Conservation (phyloP, 768 basidiomycete species). For the Trametes cingulata region DNA sequence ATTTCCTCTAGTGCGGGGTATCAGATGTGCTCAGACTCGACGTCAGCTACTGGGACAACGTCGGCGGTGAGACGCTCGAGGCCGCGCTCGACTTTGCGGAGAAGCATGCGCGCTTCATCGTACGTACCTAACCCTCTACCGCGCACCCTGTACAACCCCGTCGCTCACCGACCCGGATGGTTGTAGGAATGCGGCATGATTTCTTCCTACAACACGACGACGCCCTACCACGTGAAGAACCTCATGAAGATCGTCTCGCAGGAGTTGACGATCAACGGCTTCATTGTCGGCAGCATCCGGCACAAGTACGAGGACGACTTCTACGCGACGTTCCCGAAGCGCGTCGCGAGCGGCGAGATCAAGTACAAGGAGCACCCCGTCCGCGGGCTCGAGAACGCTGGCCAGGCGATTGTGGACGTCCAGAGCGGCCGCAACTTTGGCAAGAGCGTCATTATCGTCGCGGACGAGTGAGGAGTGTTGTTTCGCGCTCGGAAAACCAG, state of each 20-base stretch:
- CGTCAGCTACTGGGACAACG: slow-evolving; percentile 36
- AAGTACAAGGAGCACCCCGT: slow-evolving; percentile 37
- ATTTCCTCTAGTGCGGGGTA: not conserved
- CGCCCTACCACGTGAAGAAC: slow-evolving; percentile 29
- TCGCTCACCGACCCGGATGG: too few relatives aligned
- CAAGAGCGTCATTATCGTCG: slow-evolving; percentile 39
- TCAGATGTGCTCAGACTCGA: not conserved
- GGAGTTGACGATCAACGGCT: slow-evolving; percentile 33
- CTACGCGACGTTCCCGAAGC: slow-evolving; percentile 30
- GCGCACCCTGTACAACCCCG: not conserved
- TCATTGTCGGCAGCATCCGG: slow-evolving; percentile 30
- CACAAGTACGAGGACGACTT: slow-evolving; percentile 33
- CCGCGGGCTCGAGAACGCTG: slow-evolving; percentile 36
- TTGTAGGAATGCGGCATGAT: slow-evolving; percentile 34
- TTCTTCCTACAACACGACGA: slow-evolving; percentile 25
- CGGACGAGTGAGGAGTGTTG: slow-evolving; percentile 23
- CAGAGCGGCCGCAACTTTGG: slow-evolving; percentile 37
- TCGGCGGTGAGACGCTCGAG: slow-evolving; percentile 34
- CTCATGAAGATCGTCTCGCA: slow-evolving; percentile 30
- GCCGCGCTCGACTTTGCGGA: slow-evolving; percentile 26
- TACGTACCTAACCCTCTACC: slow-evolving; percentile 5
- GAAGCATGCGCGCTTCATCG: slow-evolving; percentile 26
- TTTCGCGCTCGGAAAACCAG: too few relatives aligned
- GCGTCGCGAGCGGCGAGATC: slow-evolving; percentile 37
- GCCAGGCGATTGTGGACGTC: slow-evolving; percentile 37